phyloP scores from a whole-genome alignment of 192 early-diverging fungal species.

The Backusella westeae region DNA sequence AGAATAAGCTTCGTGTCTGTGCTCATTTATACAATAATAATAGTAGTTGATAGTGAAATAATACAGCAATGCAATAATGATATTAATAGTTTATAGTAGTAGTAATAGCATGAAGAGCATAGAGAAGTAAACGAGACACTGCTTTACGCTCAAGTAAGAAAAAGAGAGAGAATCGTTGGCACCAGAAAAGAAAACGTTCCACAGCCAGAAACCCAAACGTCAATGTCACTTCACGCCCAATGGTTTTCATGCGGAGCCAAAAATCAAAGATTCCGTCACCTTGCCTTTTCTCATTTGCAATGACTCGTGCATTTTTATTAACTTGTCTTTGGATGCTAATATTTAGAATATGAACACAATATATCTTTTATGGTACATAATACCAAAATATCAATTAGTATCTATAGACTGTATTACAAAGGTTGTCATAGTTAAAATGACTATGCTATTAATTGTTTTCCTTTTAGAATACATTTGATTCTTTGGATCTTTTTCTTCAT shows the following conservation, averaged over 20 bases:
- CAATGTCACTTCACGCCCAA: neutral
- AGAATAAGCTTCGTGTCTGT: constrained; percentile 22
- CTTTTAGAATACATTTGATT: neutral
- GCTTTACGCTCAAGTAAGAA: neutral
- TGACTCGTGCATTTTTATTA: neutral
- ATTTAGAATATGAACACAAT: neutral
- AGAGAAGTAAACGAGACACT: neutral
- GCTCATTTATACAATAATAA: neutral
- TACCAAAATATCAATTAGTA: neutral
- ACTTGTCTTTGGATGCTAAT: neutral
- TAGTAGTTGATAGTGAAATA: neutral
- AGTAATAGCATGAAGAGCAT: neutral
- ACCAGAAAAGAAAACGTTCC: neutral
- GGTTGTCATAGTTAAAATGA: neutral
- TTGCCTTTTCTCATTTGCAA: neutral
- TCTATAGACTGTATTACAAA: neutral
- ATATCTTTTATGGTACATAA: neutral
- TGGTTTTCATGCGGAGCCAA: neutral
- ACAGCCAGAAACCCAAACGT: neutral
- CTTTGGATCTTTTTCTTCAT: neutral
- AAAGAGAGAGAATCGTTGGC: neutral
- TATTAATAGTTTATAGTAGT: neutral
- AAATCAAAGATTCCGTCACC: neutral
- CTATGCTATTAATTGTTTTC: neutral
- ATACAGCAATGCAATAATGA: neutral